Base-by-base conservation (phyloP, 805 yeast species). In the Candida sakaeoensis region DNA sequence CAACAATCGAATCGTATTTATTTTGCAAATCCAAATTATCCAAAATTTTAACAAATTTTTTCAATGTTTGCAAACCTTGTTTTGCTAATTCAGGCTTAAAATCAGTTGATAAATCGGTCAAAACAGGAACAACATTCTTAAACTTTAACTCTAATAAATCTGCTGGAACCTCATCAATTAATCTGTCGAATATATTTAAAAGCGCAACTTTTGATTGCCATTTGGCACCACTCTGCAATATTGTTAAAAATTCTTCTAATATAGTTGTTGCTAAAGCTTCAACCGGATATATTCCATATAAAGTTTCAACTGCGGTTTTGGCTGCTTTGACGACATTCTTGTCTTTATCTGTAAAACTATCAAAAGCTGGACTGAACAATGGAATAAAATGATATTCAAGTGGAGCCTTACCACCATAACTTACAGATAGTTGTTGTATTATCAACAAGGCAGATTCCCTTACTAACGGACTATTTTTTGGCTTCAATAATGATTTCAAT, bases 71-170 rank as follows among this genome's bases (percentile, higher is more conserved):
- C 51, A 80, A 67, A 50, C 97, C 98, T 43, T 79, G 87, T 52
- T 84, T 81, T 19, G 96, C 89, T 42, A 93, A 74, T 65, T 91
- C 99, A 2, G 97, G 96, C 70, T 91, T 91, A 76, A 93, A 88
- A 61, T 91, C 99, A 42, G 95, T 91, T 48, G 96, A 79, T 67
- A 82, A 76, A 63, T 87, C 95, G 24, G 95, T 87, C 54, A 91
- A 73, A 8, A 85, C 75, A 27, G 99, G 98, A 24, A 91, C 79
- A 3, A 87, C 76, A 41, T 75, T 77, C 45, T 81, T 80, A 62
- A 91, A 91, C 51, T 82, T 80, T 57, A 82, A 60, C 64, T 91
- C 96, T 50, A 91, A 70, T 53, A 86, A 73, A 65, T 93, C 98
- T 28, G 83, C 78, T 42, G 96, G 93, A 31, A 84, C 80, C 36